Conservation (phyloP, 345 rosid species). For the Brassica carinata region DNA sequence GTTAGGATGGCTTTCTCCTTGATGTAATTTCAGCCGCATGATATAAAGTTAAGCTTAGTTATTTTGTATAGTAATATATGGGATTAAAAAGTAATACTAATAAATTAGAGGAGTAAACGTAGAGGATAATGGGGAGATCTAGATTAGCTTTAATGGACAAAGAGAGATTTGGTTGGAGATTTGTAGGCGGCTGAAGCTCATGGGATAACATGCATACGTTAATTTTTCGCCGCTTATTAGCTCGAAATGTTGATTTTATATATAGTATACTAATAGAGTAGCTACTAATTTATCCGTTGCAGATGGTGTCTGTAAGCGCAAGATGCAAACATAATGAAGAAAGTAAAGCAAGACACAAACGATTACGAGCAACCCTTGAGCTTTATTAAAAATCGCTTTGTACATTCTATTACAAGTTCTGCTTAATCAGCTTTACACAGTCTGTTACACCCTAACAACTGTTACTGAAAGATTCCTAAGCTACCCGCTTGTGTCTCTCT, state of each 20-base stretch:
- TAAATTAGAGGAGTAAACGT: conserved; percentile 26
- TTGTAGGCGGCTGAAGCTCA: conserved; percentile 41
- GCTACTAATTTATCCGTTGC: neutral
- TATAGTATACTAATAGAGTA: neutral
- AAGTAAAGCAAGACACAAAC: too few relatives aligned
- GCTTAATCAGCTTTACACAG: too few relatives aligned
- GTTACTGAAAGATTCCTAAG: too few relatives aligned
- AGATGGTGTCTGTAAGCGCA: neutral
- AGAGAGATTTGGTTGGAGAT: conserved; percentile 35
- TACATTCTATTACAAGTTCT: too few relatives aligned
- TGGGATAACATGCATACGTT: conserved; percentile 30
- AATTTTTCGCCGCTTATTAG: conserved; percentile 35
- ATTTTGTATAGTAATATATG: conserved; percentile 1
- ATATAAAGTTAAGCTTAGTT: conserved; percentile 22
- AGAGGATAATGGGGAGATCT: conserved; percentile 33
- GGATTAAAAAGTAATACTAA: conserved; percentile 22
- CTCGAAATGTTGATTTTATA: neutral
- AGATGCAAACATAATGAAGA: too few relatives aligned
- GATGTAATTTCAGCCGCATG: conserved; percentile 25
- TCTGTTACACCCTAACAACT: too few relatives aligned
- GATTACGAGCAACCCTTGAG: too few relatives aligned
- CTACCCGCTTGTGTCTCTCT: too few relatives aligned
- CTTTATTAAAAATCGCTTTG: too few relatives aligned
- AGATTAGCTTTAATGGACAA: conserved; percentile 11
- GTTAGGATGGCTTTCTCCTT: conserved; percentile 26